These are phyloP conservation scores for Picochlorum sp. DNA, from an alignment of 139 green algal species.

Conservation along the genomic window DNA sequence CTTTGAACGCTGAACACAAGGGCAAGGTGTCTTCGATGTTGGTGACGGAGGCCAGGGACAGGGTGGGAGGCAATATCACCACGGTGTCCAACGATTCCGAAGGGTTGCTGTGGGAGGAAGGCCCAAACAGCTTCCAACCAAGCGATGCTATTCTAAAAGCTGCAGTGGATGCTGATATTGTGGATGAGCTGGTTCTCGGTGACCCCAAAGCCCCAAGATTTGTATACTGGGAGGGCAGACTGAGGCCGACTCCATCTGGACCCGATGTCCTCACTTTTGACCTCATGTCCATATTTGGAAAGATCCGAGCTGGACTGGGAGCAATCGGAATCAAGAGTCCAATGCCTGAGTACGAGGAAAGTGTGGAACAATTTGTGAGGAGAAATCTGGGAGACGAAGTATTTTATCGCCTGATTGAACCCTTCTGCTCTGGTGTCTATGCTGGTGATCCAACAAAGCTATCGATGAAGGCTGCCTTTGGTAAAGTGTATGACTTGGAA, in stretches of 20 bases:
- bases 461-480: constrained; percentile 93
- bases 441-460: constrained; percentile 92
- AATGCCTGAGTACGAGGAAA: constrained; percentile 78
- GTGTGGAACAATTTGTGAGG: constrained; percentile 90
- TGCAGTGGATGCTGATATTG: constrained; percentile 72
- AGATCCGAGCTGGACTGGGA: constrained; percentile 89
- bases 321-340: constrained; percentile 66
- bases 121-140: constrained; percentile 97
- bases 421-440: constrained; percentile 98
- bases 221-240: constrained; percentile 87
- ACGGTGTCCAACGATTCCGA: constrained; percentile 45
- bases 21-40: constrained; percentile 48
- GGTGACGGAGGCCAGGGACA: constrained; percentile 86
- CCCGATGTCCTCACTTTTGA: constrained; percentile 83
- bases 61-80: constrained; percentile 98
- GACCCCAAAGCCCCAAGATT: constrained; percentile 89
- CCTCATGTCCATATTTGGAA: constrained; percentile 80
- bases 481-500: constrained; percentile 84
- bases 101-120: constrained; percentile 96
- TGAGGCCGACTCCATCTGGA: constrained; percentile 75
- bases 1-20: constrained; percentile 49
- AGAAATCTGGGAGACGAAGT: constrained; percentile 94
- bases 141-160: constrained; percentile 87
- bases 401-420: constrained; percentile 94
- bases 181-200: constrained; percentile 81